Evolutionary conservation across 2,329 filamentous ascomycete species (phyloP).

Genomic region (Pseudogymnoascus sp.): DNA sequence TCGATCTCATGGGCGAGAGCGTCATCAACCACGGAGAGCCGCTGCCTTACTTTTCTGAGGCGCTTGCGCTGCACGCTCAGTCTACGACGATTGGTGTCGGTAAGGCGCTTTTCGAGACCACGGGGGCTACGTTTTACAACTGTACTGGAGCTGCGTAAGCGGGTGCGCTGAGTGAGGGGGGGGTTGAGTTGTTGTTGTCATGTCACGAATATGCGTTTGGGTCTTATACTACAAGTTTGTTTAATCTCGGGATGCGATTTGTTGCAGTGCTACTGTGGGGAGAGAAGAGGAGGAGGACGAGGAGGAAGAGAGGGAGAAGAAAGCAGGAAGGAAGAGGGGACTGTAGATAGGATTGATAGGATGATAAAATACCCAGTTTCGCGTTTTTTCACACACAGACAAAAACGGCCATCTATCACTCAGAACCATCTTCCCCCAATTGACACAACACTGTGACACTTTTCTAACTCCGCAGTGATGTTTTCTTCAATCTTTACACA

Average conservation of each 20-base stretch:
- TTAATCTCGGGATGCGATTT: neutral
- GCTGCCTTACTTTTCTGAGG: constrained; percentile 38
- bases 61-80: neutral
- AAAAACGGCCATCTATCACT: neutral
- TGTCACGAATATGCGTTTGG: neutral
- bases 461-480: neutral
- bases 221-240: neutral
- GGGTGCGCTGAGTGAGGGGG: no score
- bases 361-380: constrained; percentile 3
- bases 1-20: constrained; percentile 42
- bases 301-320: neutral
- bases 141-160: neutral
- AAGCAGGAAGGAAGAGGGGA: neutral
- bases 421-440: neutral
- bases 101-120: neutral
- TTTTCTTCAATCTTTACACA: no score
- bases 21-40: constrained; percentile 40
- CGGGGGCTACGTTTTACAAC: neutral
- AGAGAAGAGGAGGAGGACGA: neutral
- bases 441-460: neutral
- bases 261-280: neutral
- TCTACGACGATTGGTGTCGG: neutral
- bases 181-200: neutral
- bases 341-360: constrained; percentile 1
- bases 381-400: neutral